Base-by-base conservation (phyloP, 169 alveolate species). In the Plasmodium cynomolgi region DNA sequence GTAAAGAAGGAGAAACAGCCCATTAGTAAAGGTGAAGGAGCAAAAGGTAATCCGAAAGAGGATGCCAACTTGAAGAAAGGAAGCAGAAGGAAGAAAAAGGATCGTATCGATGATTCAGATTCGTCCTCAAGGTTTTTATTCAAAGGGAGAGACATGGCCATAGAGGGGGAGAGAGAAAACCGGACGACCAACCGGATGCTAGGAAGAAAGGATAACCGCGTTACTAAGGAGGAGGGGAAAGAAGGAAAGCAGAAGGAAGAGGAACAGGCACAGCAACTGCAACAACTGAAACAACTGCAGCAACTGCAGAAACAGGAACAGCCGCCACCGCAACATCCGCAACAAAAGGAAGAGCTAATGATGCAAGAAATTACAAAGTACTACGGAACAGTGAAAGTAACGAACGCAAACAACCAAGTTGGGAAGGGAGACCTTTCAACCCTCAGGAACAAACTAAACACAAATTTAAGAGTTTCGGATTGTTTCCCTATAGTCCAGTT, bases 311-410 rank as follows among this genome's bases (percentile, higher is more conserved):
- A 37, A 6, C 44, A 37, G 26, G 26, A 15, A 11, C 62, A 50
- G 8, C 3, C 62, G 4, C 62, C 17, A 13, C 9, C 20, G 17
- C 62, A 54, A 88, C 20, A 56, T 2, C 9, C 20, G 17, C 62
- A 54, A 88, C 20, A 56, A 9, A 44, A 88, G 62, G 47, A 80
- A 56, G 13, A 54, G 82, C 29, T 41, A 20, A 47, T 33, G n/a
- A 73, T 73, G 81, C 4, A 20, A 4, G 83, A 75, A 33, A 39
- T 75, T 81, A 26, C n/a, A 33, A 90, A 90, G 33, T 90, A 41
- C 47, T 90, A 90, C 82, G 94, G 94, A 47, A 41, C 29, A 68
- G 75, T 90, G 72, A 62, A 44, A 81, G 50, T 81, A 39, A 80
- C 20, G 54, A 81, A 90, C 7, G 56, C 73, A 8, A 86, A 56